Conservation (phyloP, 1,284 basidiomycete species). For the Peniophora sp. region DNA sequence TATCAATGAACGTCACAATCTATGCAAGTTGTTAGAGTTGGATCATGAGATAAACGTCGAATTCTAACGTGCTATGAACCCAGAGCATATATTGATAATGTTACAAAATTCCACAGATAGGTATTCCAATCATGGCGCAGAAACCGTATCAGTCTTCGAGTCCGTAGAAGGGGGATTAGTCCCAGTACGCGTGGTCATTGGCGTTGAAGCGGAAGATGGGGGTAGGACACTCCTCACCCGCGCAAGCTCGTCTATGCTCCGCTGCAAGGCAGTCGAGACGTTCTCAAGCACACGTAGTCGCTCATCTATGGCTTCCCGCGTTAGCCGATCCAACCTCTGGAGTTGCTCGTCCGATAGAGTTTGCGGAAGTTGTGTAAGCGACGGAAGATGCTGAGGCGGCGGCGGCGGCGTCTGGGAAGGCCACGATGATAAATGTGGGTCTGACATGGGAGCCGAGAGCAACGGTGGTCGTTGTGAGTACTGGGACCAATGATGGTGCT, state of each 20-base stretch:
- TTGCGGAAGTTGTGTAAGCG: slow-evolving; percentile 33
- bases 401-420: not conserved
- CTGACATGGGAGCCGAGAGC: not conserved
- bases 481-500: not conserved
- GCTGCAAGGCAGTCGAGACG: slow-evolving; percentile 60
- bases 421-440: not conserved
- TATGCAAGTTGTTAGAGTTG: too few relatives aligned
- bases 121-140: too few relatives aligned
- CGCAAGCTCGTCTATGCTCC: slow-evolving; percentile 72
- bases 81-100: not conserved
- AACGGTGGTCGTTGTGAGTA: not conserved
- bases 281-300: slow-evolving; percentile 68
- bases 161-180: not conserved
- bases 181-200: not conserved
- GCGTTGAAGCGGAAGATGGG: slow-evolving; percentile 5
- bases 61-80: too few relatives aligned
- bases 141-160: too few relatives aligned
- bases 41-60: too few relatives aligned
- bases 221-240: slow-evolving; percentile 66
- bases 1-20: too few relatives aligned
- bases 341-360: slow-evolving; percentile 54
- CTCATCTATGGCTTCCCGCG: slow-evolving; percentile 77
- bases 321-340: slow-evolving; percentile 49
- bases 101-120: too few relatives aligned
- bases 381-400: not conserved